A percentile compares a stretch with the other conserved stretches of the same genome.
Conservation (phyloP, 805 yeast species). For the Barnettozyma sp. region DNA sequence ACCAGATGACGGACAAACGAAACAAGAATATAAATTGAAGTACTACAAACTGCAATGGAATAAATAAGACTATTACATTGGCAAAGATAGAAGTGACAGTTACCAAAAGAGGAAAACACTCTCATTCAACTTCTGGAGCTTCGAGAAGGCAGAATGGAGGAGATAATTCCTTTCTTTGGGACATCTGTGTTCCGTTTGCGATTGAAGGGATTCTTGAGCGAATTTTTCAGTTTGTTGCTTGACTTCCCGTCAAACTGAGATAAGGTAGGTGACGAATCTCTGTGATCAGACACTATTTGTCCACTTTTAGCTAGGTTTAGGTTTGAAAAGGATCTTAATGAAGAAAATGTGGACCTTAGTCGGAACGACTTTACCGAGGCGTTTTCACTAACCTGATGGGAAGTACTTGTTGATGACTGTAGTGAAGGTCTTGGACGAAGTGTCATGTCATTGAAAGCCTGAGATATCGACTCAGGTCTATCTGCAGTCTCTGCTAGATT, state of each 20-base stretch:
- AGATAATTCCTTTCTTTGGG: neutral
- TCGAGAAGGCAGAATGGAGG: slow-evolving; percentile 1
- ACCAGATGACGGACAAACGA: too few relatives aligned
- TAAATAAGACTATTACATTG: neutral
- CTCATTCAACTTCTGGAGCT: neutral
- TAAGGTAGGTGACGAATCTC: neutral
- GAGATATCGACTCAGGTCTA: neutral
- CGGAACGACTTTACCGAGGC: slow-evolving; percentile 5
- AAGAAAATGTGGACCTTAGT: slow-evolving; percentile 9
- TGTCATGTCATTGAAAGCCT: neutral
- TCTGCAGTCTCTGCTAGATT: neutral
- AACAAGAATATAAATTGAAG: too few relatives aligned
- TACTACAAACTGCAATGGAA: too few relatives aligned
- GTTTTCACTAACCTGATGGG: neutral
- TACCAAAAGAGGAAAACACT: neutral
- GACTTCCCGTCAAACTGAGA: neutral
- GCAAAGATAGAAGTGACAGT: neutral
- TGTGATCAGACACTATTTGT: neutral
- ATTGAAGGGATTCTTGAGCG: slow-evolving; percentile 3
- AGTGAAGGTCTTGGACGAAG: neutral
- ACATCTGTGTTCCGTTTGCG: slow-evolving; percentile 2
- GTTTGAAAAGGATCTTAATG: slow-evolving; percentile 9
- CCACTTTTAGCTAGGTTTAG: neutral
- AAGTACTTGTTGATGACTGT: neutral
- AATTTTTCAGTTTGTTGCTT: neutral